Conservation (phyloP, 495 filamentous ascomycete species). For the Podospora australis region DNA sequence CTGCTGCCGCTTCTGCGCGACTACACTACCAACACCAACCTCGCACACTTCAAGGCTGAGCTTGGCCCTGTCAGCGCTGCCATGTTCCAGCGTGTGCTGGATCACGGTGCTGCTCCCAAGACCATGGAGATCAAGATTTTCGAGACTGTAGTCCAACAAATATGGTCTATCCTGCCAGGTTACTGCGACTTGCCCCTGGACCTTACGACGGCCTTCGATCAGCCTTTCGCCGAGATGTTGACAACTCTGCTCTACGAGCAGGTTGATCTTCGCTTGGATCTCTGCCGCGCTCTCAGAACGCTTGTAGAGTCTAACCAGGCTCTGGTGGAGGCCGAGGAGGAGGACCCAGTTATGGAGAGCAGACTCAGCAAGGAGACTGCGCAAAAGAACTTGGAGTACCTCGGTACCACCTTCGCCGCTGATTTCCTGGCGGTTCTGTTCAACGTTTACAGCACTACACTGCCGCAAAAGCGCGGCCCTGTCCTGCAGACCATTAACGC, state of each 20-base stretch:
- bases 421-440: conserved; percentile 92
- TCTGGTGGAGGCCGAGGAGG: conserved; percentile 55
- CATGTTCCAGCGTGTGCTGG: conserved; percentile 82
- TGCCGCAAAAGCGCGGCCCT: conserved; percentile 83
- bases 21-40: conserved; percentile 73
- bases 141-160: conserved; percentile 90
- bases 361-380: conserved; percentile 70
- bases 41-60: conserved; percentile 76
- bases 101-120: conserved; percentile 71
- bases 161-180: conserved; percentile 90
- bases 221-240: conserved; percentile 82
- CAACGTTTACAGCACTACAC: conserved; percentile 93
- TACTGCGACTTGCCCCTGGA: conserved; percentile 91
- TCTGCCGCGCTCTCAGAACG: conserved; percentile 78
- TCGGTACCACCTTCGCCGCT: conserved; percentile 64
- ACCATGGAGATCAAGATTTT: conserved; percentile 95
- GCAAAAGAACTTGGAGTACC: conserved; percentile 66
- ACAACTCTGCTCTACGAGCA: conserved; percentile 91
- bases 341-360: conserved; percentile 62
- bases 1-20: conserved; percentile 85
- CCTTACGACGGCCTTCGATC: conserved; percentile 68
- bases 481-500: conserved; percentile 92
- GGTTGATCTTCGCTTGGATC: conserved; percentile 72
- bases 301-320: conserved; percentile 87
- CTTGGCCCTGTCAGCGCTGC: conserved; percentile 82